These are phyloP conservation scores for Leccinellum luteum DNA, from an alignment of 768 basidiomycete genomes.

Conservation along the genomic window DNA sequence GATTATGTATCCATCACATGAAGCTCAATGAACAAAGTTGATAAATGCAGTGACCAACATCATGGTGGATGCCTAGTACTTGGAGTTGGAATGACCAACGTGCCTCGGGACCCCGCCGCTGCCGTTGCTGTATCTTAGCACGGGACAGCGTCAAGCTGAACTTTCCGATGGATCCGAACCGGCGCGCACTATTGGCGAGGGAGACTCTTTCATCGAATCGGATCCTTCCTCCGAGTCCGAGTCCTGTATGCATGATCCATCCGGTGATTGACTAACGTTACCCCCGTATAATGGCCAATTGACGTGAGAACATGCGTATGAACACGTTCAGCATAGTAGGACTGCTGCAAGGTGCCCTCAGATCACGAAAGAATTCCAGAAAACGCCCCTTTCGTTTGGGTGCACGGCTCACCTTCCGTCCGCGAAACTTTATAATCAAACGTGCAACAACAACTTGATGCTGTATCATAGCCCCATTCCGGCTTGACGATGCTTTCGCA, in stretches of 20 bases:
- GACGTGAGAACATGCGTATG: neutral
- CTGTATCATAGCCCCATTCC: neutral
- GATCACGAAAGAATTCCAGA: neutral
- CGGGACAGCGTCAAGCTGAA: neutral
- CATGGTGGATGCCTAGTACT: too few species aligned
- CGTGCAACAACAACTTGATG: neutral
- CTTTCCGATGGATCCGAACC: neutral
- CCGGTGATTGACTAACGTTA: neutral
- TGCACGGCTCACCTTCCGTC: neutral
- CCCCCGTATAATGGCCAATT: neutral
- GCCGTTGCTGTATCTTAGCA: neutral
- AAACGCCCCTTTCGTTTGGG: neutral
- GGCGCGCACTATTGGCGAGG: neutral
- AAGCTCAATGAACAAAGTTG: neutral
- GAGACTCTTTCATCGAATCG: neutral
- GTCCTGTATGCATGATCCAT: neutral
- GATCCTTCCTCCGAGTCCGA: neutral
- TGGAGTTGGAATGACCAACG: too few species aligned
- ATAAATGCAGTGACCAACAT: too few species aligned
- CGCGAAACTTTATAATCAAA: neutral
- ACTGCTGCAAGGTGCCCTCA: too few species aligned
- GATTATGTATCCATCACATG: neutral
- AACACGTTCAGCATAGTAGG: neutral
- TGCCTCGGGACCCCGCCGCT: neutral
- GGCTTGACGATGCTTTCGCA: neutral